phyloP scores from a whole-genome alignment of 2,329 filamentous ascomycete species.

The Aspergillus niger region DNA sequence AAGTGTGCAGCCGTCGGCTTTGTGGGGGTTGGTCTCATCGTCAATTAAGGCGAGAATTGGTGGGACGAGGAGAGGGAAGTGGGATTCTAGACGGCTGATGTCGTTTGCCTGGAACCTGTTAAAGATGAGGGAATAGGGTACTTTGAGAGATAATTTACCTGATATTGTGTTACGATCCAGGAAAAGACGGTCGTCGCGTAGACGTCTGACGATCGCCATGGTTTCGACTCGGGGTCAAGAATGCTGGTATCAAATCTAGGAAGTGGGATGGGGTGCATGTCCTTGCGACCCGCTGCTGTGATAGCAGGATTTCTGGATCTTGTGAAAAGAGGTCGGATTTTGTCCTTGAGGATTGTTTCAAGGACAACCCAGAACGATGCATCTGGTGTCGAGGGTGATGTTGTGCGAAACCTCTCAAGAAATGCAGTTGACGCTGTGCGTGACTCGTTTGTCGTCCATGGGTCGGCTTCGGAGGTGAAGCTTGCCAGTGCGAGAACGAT shows the following conservation, averaged over 20 bases:
- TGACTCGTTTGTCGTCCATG: constrained; percentile 38
- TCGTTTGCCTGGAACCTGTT: constrained; percentile 29
- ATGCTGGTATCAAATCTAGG: constrained; percentile 39
- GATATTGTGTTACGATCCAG: constrained; percentile 41
- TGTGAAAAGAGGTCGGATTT: constrained; percentile 46
- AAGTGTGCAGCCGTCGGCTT: constrained; percentile 42
- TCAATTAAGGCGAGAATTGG: constrained; percentile 48
- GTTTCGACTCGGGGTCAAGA: constrained; percentile 40
- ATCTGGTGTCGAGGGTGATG: not conserved
- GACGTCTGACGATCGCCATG: constrained; percentile 42
- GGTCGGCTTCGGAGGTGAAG: constrained; percentile 35
- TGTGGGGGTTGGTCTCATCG: constrained; percentile 41
- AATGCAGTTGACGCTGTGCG: constrained; percentile 20
- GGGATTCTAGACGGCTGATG: constrained; percentile 38
- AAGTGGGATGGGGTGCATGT: constrained; percentile 41
- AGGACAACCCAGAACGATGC: constrained; percentile 19
- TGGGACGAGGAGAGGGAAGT: constrained; percentile 49
- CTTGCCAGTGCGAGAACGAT: constrained; percentile 37
- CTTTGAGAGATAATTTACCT: constrained; percentile 26
- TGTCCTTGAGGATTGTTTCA: constrained; percentile 25
- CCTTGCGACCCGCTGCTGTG: constrained; percentile 47
- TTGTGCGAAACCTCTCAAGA: constrained; percentile 15
- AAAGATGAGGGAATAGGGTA: not conserved
- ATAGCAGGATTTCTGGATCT: constrained; percentile 45
- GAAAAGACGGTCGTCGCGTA: constrained; percentile 39